A percentile compares a stretch with the other conserved stretches of the same genome.
Evolutionary conservation across 768 basidiomycete species (phyloP).

Genomic region (Psilocybe tampanensis): DNA sequence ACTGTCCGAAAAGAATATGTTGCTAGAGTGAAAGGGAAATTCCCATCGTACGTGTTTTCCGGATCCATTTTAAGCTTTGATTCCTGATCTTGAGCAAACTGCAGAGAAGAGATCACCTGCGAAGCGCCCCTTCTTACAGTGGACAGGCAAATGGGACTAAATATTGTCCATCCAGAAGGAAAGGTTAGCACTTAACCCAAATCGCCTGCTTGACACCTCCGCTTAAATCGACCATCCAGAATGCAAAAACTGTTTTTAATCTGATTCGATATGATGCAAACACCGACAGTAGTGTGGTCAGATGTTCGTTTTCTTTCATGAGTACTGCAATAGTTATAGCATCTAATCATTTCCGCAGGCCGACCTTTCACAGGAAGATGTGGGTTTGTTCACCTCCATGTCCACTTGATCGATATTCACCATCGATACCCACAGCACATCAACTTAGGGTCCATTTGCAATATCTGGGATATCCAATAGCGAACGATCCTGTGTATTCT

Average conservation of each 20-base stretch:
- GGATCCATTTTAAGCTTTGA: background rate
- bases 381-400: constrained; percentile 39
- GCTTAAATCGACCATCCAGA: constrained; percentile 42
- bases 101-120: constrained; percentile 80
- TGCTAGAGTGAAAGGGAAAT: constrained; percentile 82
- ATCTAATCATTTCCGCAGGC: constrained; percentile 45
- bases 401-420: constrained; percentile 1
- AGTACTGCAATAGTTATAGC: background rate
- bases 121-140: constrained; percentile 89
- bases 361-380: constrained; percentile 91
- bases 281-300: constrained; percentile 85
- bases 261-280: constrained; percentile 77
- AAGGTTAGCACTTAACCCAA: constrained; percentile 55
- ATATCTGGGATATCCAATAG: constrained; percentile 90
- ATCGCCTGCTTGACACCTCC: background rate
- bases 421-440: constrained; percentile 61
- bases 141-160: constrained; percentile 95
- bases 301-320: constrained; percentile 52
- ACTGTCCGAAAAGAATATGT: constrained; percentile 91
- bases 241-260: constrained; percentile 87
- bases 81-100: constrained; percentile 30
- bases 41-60: constrained; percentile 68
- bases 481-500: constrained; percentile 94
- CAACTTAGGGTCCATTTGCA: constrained; percentile 98
- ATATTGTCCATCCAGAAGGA: constrained; percentile 93